Conservation (phyloP, 1,284 basidiomycete species). For the Ceratobasidium sp. region DNA sequence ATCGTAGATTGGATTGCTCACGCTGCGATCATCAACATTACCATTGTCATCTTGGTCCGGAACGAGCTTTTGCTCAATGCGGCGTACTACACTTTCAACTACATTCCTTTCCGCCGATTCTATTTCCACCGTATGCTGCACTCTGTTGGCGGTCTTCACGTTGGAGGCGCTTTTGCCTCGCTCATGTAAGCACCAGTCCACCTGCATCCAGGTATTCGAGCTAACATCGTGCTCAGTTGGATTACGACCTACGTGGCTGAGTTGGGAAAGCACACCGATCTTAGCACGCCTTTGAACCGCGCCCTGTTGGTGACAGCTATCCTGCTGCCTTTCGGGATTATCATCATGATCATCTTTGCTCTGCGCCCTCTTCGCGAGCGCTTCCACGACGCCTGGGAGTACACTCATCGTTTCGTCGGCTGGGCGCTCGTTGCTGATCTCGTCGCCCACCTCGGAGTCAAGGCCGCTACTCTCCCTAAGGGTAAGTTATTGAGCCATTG, state of each 20-base stretch:
- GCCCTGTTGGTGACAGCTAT: background rate
- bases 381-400: background rate
- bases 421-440: conserved; percentile 6
- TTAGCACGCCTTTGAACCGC: background rate
- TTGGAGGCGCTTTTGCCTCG: conserved; percentile 15
- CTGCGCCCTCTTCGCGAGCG: conserved; percentile 9
- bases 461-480: conserved; percentile 8
- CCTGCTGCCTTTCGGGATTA: background rate
- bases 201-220: background rate
- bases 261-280: background rate
- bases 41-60: conserved; percentile 22
- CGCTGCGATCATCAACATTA: conserved; percentile 26
- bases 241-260: background rate
- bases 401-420: conserved; percentile 5
- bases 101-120: conserved; percentile 30
- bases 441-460: conserved; percentile 5
- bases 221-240: background rate
- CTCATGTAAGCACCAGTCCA: conserved; percentile 6
- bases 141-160: conserved; percentile 27
- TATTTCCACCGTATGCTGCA: conserved; percentile 33
- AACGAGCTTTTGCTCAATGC: conserved; percentile 14
- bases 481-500: background rate
- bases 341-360: conserved; percentile 10
- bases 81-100: conserved; percentile 24
- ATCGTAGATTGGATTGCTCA: conserved; percentile 30